A percentile compares a stretch with the other conserved stretches of the same genome.
phyloP scores from a whole-genome alignment of 257 asterid genomes.

The Nicotiana tomentosiformis region DNA sequence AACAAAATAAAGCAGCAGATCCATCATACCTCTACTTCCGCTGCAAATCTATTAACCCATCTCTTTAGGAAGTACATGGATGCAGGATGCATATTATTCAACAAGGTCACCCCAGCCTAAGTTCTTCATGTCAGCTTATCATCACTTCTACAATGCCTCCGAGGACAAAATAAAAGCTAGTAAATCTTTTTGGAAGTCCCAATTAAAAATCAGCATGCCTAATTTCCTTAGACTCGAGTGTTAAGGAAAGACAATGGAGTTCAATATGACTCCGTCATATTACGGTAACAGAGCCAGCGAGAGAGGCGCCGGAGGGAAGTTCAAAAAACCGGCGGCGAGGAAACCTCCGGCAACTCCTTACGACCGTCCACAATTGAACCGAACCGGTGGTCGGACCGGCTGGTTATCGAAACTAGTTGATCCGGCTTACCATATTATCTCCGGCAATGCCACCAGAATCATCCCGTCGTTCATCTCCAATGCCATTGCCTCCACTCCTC shows the following conservation, averaged over 20 bases:
- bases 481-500: neutral
- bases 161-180: neutral
- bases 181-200: neutral
- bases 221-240: neutral
- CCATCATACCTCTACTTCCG: neutral
- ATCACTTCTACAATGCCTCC: neutral
- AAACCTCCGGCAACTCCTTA: slow-evolving; percentile 31
- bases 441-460: slow-evolving; percentile 31
- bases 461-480: slow-evolving; percentile 29
- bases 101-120: neutral
- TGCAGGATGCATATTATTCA: neutral
- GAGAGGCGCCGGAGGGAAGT: slow-evolving; percentile 43
- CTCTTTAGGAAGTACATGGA: neutral
- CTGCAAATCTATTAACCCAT: neutral
- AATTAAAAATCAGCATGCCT: neutral
- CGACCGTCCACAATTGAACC: slow-evolving; percentile 23
- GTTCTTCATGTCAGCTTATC: neutral
- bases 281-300: slow-evolving; percentile 12
- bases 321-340: slow-evolving; percentile 17
- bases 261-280: slow-evolving; percentile 12
- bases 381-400: neutral
- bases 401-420: slow-evolving; percentile 41
- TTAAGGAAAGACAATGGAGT: slow-evolving; percentile 13
- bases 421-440: slow-evolving; percentile 39
- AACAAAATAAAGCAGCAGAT: neutral